Evolutionary conservation across 1,284 basidiomycete species (phyloP).

Genomic region (Laetiporus sulphureus): DNA sequence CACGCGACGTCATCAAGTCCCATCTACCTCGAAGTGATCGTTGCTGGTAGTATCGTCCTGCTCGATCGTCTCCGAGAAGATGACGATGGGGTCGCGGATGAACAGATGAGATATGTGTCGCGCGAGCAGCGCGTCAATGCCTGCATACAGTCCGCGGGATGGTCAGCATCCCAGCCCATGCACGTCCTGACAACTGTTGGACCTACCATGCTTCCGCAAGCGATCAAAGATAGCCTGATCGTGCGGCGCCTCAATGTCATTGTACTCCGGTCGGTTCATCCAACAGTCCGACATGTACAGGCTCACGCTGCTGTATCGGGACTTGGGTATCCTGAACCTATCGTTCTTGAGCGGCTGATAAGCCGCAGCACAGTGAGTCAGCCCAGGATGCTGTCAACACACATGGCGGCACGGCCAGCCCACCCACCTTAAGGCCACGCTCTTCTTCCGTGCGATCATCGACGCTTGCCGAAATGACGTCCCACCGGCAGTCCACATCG

Average conservation of each 20-base stretch:
- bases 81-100: conserved; percentile 94
- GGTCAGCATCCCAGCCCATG: conserved; percentile 1
- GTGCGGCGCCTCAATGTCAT: conserved; percentile 82
- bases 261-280: conserved; percentile 88
- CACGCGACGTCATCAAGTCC: not conserved
- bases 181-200: not conserved
- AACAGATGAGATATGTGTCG: conserved; percentile 95
- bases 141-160: conserved; percentile 31
- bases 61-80: conserved; percentile 92
- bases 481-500: conserved; percentile 98
- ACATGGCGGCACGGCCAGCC: not conserved
- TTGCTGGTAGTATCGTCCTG: conserved; percentile 85
- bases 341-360: conserved; percentile 70
- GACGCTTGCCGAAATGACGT: conserved; percentile 94
- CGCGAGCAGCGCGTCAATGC: conserved; percentile 83
- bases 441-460: conserved; percentile 97
- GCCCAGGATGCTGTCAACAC: no score
- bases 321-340: conserved; percentile 85
- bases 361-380: not conserved
- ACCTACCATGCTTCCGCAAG: conserved; percentile 66
- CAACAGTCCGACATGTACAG: conserved; percentile 87
- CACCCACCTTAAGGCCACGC: conserved; percentile 70
- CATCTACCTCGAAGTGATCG: conserved; percentile 89
- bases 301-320: conserved; percentile 94
- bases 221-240: conserved; percentile 71